Evolutionary conservation across 805 yeast species (phyloP).

Genomic region (Candida parachauliodes): DNA sequence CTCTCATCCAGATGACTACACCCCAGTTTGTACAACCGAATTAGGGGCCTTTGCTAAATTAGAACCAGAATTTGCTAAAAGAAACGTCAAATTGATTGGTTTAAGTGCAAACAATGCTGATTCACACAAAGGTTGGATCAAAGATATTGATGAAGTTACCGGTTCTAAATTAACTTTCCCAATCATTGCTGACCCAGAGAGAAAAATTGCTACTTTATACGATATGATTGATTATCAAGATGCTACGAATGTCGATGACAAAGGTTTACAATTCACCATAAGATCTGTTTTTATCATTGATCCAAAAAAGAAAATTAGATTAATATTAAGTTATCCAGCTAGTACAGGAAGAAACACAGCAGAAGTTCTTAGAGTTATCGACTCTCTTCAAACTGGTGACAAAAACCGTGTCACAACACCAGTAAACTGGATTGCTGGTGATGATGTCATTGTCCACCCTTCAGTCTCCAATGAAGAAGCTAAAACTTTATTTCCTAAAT

Average conservation of each 20-base stretch:
- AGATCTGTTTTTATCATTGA: conserved; percentile 91
- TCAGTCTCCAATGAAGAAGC: conserved; percentile 62
- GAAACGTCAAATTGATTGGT: conserved; percentile 87
- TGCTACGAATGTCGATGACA: conserved; percentile 61
- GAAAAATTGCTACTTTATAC: conserved; percentile 70
- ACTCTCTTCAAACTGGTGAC: conserved; percentile 84
- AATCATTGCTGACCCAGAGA: conserved; percentile 81
- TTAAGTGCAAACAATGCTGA: conserved; percentile 81
- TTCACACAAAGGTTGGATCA: conserved; percentile 80
- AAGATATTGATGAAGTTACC: conserved; percentile 84
- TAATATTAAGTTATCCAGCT: conserved; percentile 86
- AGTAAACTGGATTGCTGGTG: conserved; percentile 80
- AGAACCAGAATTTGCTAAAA: conserved; percentile 81
- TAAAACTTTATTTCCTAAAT: conserved; percentile 77
- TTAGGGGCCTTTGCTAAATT: conserved; percentile 88
- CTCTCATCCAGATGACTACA: conserved; percentile 95
- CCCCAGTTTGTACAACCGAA: conserved; percentile 96
- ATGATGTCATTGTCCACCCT: conserved; percentile 92
- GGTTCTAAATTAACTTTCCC: conserved; percentile 81
- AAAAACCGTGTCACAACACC: conserved; percentile 84
- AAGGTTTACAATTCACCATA: conserved; percentile 79
- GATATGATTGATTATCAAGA: conserved; percentile 74
- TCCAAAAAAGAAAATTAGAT: conserved; percentile 84
- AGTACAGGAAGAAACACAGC: conserved; percentile 92
- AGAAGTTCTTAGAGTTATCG: conserved; percentile 87